phyloP scores from a whole-genome alignment of 768 basidiomycete species.

The Mycena amicta region DNA sequence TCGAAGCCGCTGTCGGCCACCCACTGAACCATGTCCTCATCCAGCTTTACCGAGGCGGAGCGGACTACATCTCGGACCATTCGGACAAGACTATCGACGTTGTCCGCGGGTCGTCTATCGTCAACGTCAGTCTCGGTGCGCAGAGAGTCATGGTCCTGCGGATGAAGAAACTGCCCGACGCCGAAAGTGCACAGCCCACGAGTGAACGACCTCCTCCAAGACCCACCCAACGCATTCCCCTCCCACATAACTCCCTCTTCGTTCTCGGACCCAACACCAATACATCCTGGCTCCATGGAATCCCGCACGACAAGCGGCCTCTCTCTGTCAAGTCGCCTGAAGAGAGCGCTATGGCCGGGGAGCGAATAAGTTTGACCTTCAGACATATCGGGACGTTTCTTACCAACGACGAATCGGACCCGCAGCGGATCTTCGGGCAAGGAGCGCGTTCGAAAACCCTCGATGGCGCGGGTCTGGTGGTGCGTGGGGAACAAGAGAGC shows the following conservation, averaged over 20 bases:
- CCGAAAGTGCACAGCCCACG: background rate
- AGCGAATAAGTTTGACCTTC: constrained; percentile 80
- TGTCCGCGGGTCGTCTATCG: constrained; percentile 69
- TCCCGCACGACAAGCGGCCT: constrained; percentile 75
- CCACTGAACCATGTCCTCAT: constrained; percentile 85
- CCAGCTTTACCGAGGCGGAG: constrained; percentile 77
- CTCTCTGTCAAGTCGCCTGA: constrained; percentile 49
- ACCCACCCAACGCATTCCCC: constrained; percentile 61
- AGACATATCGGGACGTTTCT: constrained; percentile 79
- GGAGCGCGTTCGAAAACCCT: constrained; percentile 50
- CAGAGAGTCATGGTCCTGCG: constrained; percentile 75
- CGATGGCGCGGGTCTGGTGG: constrained; percentile 54
- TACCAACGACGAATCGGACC: constrained; percentile 35
- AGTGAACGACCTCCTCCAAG: constrained; percentile 30
- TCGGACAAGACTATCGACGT: constrained; percentile 88
- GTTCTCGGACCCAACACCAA: constrained; percentile 78
- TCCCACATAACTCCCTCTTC: constrained; percentile 84
- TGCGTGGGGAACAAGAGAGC: constrained; percentile 54
- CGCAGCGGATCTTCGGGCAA: constrained; percentile 66
- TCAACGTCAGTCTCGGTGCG: constrained; percentile 81
- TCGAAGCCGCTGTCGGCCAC: constrained; percentile 59
- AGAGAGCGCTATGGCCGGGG: constrained; percentile 59
- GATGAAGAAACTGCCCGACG: constrained; percentile 53
- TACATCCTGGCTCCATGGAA: constrained; percentile 72
- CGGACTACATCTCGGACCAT: constrained; percentile 85